A percentile compares a stretch with the other conserved stretches of the same genome.
phyloP scores from a whole-genome alignment of 176 grass and related monocot genomes.

The Phoenix dactylifera region DNA sequence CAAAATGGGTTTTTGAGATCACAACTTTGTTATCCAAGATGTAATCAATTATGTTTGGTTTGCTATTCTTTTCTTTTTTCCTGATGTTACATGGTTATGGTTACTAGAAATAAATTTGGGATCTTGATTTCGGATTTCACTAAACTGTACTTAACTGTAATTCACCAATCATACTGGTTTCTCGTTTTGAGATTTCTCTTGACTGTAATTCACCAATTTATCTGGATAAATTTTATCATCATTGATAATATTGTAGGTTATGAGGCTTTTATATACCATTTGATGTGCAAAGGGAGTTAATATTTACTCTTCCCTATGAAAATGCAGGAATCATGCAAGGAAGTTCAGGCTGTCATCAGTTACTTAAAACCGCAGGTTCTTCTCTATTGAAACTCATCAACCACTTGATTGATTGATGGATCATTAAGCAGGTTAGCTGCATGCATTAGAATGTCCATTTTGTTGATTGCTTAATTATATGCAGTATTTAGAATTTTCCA shows the following conservation, averaged over 20 bases:
- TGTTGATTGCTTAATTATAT: neutral
- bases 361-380: conserved; percentile 91
- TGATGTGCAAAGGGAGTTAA: neutral
- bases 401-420: conserved; percentile 28
- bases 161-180: too few relatives aligned
- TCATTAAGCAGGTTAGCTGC: conserved; percentile 35
- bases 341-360: conserved; percentile 69
- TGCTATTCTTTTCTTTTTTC: too few relatives aligned
- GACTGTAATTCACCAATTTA: too few relatives aligned
- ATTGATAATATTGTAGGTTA: neutral
- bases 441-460: conserved; percentile 16
- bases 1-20: too few relatives aligned
- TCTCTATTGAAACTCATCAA: conserved; percentile 31
- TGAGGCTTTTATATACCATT: neutral
- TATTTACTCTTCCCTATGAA: conserved; percentile 11
- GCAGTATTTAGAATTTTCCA: neutral
- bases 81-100: too few relatives aligned
- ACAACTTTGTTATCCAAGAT: too few relatives aligned
- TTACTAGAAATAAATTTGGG: too few relatives aligned
- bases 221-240: neutral
- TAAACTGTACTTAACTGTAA: too few relatives aligned
- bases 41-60: too few relatives aligned
- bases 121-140: too few relatives aligned
- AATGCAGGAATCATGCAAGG: conserved; percentile 75
- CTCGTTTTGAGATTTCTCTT: too few relatives aligned